Percentiles rank a stretch among this genome's conserved stretches.
phyloP scores from a whole-genome alignment of 1,139 yeast species.

The Nakaseomyces kungkrabaensis region DNA sequence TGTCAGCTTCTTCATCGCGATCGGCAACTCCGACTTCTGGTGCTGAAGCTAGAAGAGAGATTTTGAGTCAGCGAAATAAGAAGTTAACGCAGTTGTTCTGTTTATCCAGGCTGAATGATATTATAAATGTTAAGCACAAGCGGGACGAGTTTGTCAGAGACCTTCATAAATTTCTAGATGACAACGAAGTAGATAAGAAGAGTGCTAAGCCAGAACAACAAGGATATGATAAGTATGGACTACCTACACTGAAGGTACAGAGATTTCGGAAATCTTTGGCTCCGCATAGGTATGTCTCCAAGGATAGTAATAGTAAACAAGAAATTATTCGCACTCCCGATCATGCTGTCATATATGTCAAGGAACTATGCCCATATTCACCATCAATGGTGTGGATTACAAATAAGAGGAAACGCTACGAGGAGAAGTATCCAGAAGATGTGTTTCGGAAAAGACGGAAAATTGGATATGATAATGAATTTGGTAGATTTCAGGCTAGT shows the following conservation, averaged over 20 bases:
- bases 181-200: constrained; percentile 1
- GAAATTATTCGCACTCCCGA: not conserved
- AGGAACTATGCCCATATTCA: not conserved
- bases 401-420: not conserved
- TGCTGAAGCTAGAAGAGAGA: constrained; percentile 1
- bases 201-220: not conserved
- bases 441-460: not conserved
- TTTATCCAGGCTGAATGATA: not conserved
- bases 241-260: not conserved
- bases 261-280: not conserved
- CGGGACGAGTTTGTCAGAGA: constrained; percentile 1
- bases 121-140: not conserved
- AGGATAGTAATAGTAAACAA: not conserved
- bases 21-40: constrained; percentile 2
- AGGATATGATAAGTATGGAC: not conserved
- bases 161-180: constrained; percentile 1
- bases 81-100: not conserved
- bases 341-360: not conserved
- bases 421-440: not conserved
- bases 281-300: not conserved
- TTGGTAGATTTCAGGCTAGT: constrained; percentile 2
- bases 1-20: constrained; percentile 1
- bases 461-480: not conserved
- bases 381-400: not conserved
- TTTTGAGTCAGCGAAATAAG: not conserved